phyloP scores from a whole-genome alignment of 2,329 filamentous ascomycete genomes.

The Nemania bipapillata region DNA sequence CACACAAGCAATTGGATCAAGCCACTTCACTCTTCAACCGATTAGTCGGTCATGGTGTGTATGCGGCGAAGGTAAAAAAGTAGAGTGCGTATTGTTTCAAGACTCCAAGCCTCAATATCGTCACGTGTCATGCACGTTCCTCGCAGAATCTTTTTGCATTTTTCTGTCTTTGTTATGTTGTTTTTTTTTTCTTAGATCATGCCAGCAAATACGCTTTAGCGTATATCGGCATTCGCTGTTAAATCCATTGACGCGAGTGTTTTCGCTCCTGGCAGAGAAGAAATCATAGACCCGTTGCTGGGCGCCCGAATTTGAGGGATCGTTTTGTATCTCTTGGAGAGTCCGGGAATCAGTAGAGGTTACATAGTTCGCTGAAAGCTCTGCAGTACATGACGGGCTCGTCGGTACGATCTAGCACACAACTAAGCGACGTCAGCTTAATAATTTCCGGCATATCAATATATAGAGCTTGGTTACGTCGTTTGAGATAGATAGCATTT shows the following conservation, averaged over 20 bases:
- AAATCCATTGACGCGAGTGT: slow-evolving; percentile 62
- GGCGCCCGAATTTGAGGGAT: slow-evolving; percentile 66
- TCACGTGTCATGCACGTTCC: neutral
- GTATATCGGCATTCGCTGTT: slow-evolving; percentile 63
- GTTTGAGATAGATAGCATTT: slow-evolving; percentile 20
- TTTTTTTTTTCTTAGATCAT: slow-evolving; percentile 31
- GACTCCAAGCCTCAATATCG: neutral
- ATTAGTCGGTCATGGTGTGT: neutral
- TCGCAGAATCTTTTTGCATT: neutral
- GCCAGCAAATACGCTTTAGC: slow-evolving; percentile 50
- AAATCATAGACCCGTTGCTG: slow-evolving; percentile 63
- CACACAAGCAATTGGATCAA: neutral
- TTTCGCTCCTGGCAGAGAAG: slow-evolving; percentile 68
- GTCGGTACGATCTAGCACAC: neutral
- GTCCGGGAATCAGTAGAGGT: slow-evolving; percentile 70
- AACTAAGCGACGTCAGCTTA: neutral
- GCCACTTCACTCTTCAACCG: neutral
- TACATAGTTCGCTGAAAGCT: slow-evolving; percentile 54
- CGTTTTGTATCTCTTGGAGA: slow-evolving; percentile 65
- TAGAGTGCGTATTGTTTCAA: slow-evolving; percentile 2
- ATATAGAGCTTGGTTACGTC: slow-evolving; percentile 1
- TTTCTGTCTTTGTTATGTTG: neutral
- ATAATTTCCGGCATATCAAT: neutral
- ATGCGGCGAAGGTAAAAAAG: slow-evolving; percentile 3
- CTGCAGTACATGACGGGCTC: neutral